Base-by-base conservation (phyloP, 352 stramenopile genomes). In the Phytophthora quininea region DNA sequence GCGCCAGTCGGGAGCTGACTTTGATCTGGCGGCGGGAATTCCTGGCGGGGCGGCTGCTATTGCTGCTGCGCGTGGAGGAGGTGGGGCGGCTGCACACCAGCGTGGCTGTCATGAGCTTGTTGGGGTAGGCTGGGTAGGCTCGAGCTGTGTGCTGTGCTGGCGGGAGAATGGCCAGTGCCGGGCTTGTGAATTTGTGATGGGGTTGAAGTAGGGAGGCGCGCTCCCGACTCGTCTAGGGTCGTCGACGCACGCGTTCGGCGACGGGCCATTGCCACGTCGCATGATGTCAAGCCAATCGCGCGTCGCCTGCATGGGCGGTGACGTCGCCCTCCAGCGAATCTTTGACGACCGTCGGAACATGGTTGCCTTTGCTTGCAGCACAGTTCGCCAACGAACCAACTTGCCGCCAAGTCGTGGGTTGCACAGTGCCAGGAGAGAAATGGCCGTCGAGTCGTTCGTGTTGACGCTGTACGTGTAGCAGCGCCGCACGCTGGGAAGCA, bases 101-200 rank as follows among this genome's bases (percentile, higher is more conserved):
- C 4, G 67, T 67, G 3, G 56, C 33, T 12, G 67, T 74, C 62
- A 74, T 74, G n/a, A n/a, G n/a, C n/a, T n/a, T n/a, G n/a, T n/a
- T 11, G 9, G 43, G 9, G 43, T 49, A 15, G 9, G 43, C 11
- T 50, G 53, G 5, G 53, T 14, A 7, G n/a, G n/a, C n/a, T n/a
- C 7, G 4, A 11, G 19, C 11, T 31, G 52, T 24, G 6, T 37
- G 43, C 33, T 48, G 49, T 4, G 33, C n/a, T n/a, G n/a, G n/a
- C n/a, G n/a, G n/a, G n/a, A n/a, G 62, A 66, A 33, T 66, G 14
- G 63, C 29, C 14, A 29, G 15, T 32, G 47, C 30, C 31, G 45
- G 5, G 45, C n/a, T 24, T 31, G 24, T 29, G 3, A 9, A 31
- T 7, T 51, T 12, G 45, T n/a, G n/a, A 29, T 29, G 45, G 42